Conservation (phyloP, 225 moss, liverwort and hornwort genomes). For the Marchantia polymorpha region DNA sequence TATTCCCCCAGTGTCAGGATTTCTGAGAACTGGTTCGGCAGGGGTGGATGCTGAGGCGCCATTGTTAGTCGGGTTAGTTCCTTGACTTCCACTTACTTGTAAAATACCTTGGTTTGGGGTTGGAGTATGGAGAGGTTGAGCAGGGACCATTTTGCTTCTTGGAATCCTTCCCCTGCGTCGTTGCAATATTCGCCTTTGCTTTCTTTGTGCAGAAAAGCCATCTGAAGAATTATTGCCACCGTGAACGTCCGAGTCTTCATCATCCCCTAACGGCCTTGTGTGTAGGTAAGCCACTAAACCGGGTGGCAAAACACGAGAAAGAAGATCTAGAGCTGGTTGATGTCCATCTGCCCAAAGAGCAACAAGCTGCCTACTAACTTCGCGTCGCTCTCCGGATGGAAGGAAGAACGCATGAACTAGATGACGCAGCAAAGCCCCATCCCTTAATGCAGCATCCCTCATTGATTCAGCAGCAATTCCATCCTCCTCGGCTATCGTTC, state of each 20-base stretch:
- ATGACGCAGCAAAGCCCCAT: conserved; percentile 84
- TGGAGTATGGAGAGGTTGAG: too few species aligned
- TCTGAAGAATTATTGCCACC: conserved; percentile 39
- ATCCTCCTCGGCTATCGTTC: conserved; percentile 94
- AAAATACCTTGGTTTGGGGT: conserved; percentile 18
- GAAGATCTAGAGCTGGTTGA: conserved; percentile 79
- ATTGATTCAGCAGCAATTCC: conserved; percentile 91
- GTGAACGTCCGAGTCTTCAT: conserved; percentile 57
- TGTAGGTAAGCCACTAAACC: conserved; percentile 85
- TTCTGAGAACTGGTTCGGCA: conserved; percentile 23
- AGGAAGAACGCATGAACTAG: conserved; percentile 84
- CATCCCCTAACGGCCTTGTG: conserved; percentile 69
- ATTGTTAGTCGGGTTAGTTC: conserved; percentile 22
- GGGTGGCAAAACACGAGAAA: conserved; percentile 79
- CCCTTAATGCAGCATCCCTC: conserved; percentile 89
- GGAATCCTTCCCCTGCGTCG: conserved; percentile 62
- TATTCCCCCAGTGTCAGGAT: conserved; percentile 8
- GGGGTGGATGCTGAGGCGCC: conserved; percentile 19
- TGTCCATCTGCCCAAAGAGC: conserved; percentile 96
- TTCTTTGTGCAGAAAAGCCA: conserved; percentile 54
- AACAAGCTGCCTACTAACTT: conserved; percentile 88
- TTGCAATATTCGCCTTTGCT: conserved; percentile 76
- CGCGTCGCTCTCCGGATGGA: conserved; percentile 70
- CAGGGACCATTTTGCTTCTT: conserved; percentile 42
- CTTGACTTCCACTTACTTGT: conserved; percentile 22